Conservation (phyloP, 75 land plant genomes). For the Ceratopteris richardii region DNA sequence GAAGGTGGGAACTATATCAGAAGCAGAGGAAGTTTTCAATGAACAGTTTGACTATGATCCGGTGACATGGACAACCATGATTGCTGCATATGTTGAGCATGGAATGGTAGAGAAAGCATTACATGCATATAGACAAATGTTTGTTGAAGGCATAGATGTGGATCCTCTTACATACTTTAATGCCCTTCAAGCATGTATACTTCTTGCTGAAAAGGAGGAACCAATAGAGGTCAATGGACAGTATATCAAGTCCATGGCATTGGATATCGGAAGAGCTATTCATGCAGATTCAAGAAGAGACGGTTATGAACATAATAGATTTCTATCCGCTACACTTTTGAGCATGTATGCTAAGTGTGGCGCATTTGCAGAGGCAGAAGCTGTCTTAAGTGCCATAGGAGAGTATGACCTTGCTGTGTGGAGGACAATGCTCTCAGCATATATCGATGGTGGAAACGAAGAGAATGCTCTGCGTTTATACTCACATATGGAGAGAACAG, state of each 20-base stretch:
- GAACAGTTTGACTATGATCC: constrained; percentile 15
- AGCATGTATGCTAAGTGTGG: constrained; percentile 5
- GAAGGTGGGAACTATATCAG: constrained; percentile 7
- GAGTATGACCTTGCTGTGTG: neutral
- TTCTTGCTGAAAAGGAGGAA: neutral
- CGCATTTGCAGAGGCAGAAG: constrained; percentile 2
- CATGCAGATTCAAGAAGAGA: neutral
- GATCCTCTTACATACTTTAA: constrained; percentile 1
- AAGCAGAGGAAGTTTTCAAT: constrained; percentile 32
- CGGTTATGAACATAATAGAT: neutral
- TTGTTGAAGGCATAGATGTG: constrained; percentile 9
- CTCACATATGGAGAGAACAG: constrained; percentile 21
- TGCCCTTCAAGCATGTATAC: neutral
- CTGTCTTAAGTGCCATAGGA: neutral
- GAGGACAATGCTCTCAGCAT: constrained; percentile 19
- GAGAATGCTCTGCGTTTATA: constrained; percentile 19
- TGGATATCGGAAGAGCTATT: neutral
- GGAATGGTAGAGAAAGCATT: constrained; percentile 14
- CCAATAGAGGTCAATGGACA: no score
- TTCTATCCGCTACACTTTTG: neutral
- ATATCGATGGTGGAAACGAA: neutral
- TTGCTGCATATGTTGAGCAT: constrained; percentile 27
- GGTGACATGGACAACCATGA: constrained; percentile 39
- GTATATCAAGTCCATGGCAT: neutral
- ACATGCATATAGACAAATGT: constrained; percentile 23